These are phyloP conservation scores for Fusarium penzigii DNA, from an alignment of 2,329 filamentous ascomycete species.

Conservation along the genomic window DNA sequence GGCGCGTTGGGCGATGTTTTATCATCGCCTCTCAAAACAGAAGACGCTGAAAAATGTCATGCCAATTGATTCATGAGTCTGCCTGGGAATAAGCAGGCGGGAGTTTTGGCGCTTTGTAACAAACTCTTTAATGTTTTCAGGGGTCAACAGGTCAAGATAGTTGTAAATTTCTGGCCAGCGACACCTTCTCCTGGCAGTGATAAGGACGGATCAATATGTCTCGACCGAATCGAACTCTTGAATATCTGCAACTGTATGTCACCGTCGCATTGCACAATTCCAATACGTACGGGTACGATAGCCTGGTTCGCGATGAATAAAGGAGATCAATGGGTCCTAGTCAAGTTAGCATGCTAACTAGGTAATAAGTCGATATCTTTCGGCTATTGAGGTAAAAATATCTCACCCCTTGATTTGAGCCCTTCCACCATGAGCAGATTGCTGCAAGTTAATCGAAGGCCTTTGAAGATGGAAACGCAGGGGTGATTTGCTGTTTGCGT, in stretches of 20 bases:
- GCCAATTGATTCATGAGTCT: conserved; percentile 5
- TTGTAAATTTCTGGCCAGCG: background rate
- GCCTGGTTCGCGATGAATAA: no score
- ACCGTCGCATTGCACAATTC: no score
- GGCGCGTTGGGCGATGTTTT: conserved; percentile 22
- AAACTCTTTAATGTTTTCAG: conserved; percentile 2
- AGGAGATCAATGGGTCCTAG: no score
- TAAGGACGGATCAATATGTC: background rate
- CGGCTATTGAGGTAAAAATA: no score
- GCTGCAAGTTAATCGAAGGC: background rate
- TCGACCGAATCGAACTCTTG: no score
- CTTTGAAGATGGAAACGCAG: background rate
- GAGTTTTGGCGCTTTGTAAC: background rate
- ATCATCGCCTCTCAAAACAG: conserved; percentile 12
- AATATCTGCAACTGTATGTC: no score
- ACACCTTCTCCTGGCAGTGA: background rate
- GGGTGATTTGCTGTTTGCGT: background rate
- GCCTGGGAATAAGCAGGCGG: conserved; percentile 1
- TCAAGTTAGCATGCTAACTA: no score
- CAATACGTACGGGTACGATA: no score
- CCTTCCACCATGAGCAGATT: no score
- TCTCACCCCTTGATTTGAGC: no score
- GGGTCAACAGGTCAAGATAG: conserved; percentile 2
- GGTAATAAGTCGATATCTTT: no score
- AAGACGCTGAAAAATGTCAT: conserved; percentile 8